These are phyloP conservation scores for Carnegiea gigantea DNA, from an alignment of 179 eudicot genomes.

Conservation along the genomic window DNA sequence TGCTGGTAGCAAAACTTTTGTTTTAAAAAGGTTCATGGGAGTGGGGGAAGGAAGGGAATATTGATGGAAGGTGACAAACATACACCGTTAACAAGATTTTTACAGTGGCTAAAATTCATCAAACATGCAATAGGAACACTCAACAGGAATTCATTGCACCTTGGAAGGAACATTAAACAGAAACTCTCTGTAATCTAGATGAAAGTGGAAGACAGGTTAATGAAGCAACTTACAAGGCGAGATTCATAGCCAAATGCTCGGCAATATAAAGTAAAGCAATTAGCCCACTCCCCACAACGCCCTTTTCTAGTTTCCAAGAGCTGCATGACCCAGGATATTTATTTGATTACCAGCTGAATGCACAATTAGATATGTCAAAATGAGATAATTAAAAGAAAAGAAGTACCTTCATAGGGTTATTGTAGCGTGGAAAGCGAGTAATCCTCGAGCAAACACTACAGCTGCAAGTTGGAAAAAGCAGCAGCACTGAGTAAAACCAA, in stretches of 20 bases:
- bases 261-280: conserved; percentile 93
- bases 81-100: too few species aligned
- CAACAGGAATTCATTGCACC: neutral
- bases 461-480: conserved; percentile 42
- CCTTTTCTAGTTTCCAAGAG: conserved; percentile 95
- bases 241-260: conserved; percentile 89
- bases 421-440: conserved; percentile 96
- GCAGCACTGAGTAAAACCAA: conserved; percentile 12
- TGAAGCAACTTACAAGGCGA: conserved; percentile 68
- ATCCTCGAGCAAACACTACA: conserved; percentile 64
- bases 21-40: too few species aligned
- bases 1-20: too few species aligned
- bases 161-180: conserved; percentile 8
- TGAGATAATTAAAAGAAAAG: neutral
- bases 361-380: neutral
- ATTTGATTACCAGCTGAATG: neutral
- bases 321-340: conserved; percentile 41
- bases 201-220: conserved; percentile 11
- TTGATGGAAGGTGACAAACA: too few species aligned
- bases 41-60: too few species aligned
- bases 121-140: too few species aligned
- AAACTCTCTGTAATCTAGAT: neutral
- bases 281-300: conserved; percentile 99
- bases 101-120: too few species aligned
- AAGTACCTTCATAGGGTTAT: conserved; percentile 80